Base-by-base conservation (phyloP, 2,329 filamentous ascomycete genomes). In the Thermoascus crustaceus region DNA sequence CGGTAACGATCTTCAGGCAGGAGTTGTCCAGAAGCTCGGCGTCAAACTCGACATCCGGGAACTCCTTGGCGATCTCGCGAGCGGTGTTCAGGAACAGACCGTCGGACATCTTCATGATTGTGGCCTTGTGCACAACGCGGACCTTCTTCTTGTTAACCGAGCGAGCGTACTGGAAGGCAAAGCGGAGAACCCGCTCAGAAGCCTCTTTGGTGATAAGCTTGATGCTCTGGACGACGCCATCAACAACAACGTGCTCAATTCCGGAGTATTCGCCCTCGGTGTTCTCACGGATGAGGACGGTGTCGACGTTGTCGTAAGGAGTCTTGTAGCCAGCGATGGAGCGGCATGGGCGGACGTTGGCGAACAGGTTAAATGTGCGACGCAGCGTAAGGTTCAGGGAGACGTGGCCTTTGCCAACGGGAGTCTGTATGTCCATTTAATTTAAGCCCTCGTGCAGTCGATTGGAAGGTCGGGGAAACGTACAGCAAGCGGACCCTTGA, bases 31-130 rank as follows among this genome's bases (percentile, higher is more conserved):
- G 82, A 49, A 98, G 78, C 76, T 98, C 91, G 54, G 85, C 85
- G 61, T 96, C 89, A 63, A 98, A 96, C 71, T 95, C 85, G 57
- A 98, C 85, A 53, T 80, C 74, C 46, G 91, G 91, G 78, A 85
- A 98, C 61, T 96, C 88, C 78, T 94, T 94, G 65, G 86, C 75
- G 50, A 98, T 78, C 43, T 91, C 77, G 51, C 80, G 73, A 52
- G 82, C 91, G 44, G 83, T 86, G 66, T 76, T 84, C 52, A 98
- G 77, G 80, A 98, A 98, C 44, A 98, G 85, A 71, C 91, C 91
- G 66, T 98, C 91, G 61, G 83, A 89, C 85, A 95, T 94, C 80
- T 98, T 98, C 91, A 98, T 98, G 73, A 98, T 98, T 61, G 91
- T 96, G 64, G 91, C 91, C 79, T 98, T 98, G 83, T 98, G 91